phyloP scores from a whole-genome alignment of 176 grass and related monocot genomes.

The Carex cristatella region DNA sequence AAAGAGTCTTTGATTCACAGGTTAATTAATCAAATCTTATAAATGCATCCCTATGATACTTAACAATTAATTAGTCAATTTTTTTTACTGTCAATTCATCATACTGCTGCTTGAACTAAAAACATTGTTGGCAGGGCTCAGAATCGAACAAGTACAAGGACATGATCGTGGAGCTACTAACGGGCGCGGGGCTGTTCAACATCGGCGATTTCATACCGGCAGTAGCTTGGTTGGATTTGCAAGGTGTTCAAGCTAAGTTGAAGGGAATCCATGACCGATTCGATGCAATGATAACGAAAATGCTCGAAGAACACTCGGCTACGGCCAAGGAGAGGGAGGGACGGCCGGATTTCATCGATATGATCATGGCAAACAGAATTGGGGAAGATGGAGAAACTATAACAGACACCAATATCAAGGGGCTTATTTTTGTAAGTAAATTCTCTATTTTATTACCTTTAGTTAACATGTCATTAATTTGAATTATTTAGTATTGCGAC shows the following conservation, averaged over 20 bases:
- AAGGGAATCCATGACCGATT: constrained; percentile 54
- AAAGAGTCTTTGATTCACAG: constrained; percentile 55
- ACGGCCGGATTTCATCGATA: constrained; percentile 62
- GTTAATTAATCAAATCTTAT: background rate
- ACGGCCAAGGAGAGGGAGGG: constrained; percentile 47
- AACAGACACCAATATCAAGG: constrained; percentile 81
- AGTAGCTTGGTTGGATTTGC: constrained; percentile 67
- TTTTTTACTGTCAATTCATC: background rate
- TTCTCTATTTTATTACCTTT: background rate
- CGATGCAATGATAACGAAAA: constrained; percentile 62
- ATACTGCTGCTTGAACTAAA: background rate
- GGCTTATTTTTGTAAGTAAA: constrained; percentile 76
- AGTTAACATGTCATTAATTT: background rate
- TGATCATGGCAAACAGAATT: constrained; percentile 35
- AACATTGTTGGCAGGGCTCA: constrained; percentile 24
- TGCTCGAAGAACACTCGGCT: constrained; percentile 64
- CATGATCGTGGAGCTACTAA: constrained; percentile 76
- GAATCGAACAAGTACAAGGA: constrained; percentile 88
- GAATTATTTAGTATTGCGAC: background rate
- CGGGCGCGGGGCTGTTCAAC: constrained; percentile 66
- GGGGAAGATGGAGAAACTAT: constrained; percentile 55
- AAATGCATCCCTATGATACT: background rate
- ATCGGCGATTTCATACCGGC: constrained; percentile 81
- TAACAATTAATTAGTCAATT: background rate
- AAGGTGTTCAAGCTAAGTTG: constrained; percentile 70